phyloP scores from a whole-genome alignment of 306 rosid species.

The Acacia confusa region DNA sequence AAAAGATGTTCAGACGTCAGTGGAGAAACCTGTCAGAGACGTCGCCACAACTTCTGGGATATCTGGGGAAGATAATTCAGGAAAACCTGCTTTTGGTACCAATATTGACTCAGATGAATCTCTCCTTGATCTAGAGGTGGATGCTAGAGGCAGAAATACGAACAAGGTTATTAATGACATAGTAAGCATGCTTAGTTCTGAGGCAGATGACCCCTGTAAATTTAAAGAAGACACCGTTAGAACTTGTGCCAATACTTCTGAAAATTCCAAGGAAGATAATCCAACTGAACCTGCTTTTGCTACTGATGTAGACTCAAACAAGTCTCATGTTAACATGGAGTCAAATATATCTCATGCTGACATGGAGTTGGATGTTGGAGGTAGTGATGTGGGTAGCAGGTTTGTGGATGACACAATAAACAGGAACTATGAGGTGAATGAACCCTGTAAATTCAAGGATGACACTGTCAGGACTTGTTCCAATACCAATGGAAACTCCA shows the following conservation, averaged over 20 bases:
- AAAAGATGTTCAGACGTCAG: slow-evolving; percentile 29
- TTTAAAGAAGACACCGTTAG: slow-evolving; percentile 29
- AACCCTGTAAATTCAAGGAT: slow-evolving; percentile 26
- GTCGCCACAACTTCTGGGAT: slow-evolving; percentile 20
- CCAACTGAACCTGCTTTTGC: neutral
- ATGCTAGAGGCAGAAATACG: slow-evolving; percentile 31
- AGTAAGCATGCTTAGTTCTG: slow-evolving; percentile 26
- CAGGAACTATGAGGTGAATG: slow-evolving; percentile 37
- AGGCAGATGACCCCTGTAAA: slow-evolving; percentile 33
- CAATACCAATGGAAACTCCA: slow-evolving; percentile 24
- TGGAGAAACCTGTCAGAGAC: slow-evolving; percentile 29
- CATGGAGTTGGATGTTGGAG: slow-evolving; percentile 36
- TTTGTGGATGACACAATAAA: slow-evolving; percentile 34
- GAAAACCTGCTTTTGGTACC: neutral
- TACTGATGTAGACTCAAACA: slow-evolving; percentile 22
- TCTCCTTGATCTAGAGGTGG: slow-evolving; percentile 36
- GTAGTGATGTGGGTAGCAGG: slow-evolving; percentile 24
- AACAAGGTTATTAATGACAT: slow-evolving; percentile 23
- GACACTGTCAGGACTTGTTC: slow-evolving; percentile 20
- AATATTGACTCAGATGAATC: slow-evolving; percentile 30
- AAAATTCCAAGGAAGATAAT: slow-evolving; percentile 27
- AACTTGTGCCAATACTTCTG: slow-evolving; percentile 20
- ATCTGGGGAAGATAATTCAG: slow-evolving; percentile 28
- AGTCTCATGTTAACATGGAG: neutral
- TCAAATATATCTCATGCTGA: slow-evolving; percentile 38